Conservation (phyloP, 2,329 filamentous ascomycete genomes). For the Arthrobotrys megalospora region DNA sequence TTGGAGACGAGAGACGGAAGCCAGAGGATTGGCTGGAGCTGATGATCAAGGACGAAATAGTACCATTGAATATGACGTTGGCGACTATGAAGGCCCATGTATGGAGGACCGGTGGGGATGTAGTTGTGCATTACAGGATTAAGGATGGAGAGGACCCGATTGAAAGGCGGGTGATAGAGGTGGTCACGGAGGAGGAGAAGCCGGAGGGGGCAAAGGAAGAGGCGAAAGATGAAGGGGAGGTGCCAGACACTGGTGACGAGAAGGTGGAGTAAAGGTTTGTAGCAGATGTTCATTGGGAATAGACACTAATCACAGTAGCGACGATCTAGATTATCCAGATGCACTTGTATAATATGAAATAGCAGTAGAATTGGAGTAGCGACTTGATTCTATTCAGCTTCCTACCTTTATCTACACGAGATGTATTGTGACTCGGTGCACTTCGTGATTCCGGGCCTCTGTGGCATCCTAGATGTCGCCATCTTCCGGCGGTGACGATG, state of each 20-base stretch:
- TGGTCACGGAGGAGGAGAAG: conserved; percentile 8
- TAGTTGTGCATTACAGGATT: conserved; percentile 89
- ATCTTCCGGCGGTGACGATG: no score
- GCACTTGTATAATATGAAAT: conserved; percentile 11
- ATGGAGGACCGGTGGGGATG: conserved; percentile 95
- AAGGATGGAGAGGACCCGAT: conserved; percentile 82
- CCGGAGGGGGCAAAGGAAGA: conserved; percentile 3
- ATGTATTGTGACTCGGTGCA: no score
- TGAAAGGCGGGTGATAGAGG: conserved; percentile 36
- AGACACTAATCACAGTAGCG: background rate
- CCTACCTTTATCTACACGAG: background rate
- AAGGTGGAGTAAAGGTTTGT: conserved; percentile 28
- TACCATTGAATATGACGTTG: conserved; percentile 90
- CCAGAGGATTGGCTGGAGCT: conserved; percentile 95
- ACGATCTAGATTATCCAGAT: background rate
- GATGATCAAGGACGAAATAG: conserved; percentile 89
- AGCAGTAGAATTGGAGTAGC: background rate
- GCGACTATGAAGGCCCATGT: conserved; percentile 91
- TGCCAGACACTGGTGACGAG: conserved; percentile 41
- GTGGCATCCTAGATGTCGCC: no score
- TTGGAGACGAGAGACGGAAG: conserved; percentile 70
- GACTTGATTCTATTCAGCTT: background rate
- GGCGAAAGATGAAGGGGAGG: conserved; percentile 18
- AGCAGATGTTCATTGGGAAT: background rate
- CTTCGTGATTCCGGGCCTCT: no score